Base-by-base conservation (phyloP, 805 yeast species). In the Debaryomyces maramus region DNA sequence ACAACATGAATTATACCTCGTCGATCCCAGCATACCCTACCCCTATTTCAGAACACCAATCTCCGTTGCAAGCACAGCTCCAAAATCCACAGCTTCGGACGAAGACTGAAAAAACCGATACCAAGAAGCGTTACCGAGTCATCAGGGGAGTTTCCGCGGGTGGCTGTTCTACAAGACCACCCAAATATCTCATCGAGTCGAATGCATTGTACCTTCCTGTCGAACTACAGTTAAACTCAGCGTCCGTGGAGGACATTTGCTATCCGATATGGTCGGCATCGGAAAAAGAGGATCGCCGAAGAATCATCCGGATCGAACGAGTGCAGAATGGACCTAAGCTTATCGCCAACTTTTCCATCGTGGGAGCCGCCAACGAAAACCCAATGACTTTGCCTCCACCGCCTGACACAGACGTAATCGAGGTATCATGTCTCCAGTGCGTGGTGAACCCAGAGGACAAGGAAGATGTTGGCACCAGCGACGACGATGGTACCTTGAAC, bases 121-220 rank as follows among this genome's bases (percentile, higher is more conserved):
- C 36, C n/a, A 40, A 41, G 14, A 50, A 52, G 19, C 44, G 63
- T 23, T 75, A 64, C 48, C 66, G 74, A 24, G 72, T 80, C 4
- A 66, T 78, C 6, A 63, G 85, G 45, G 85, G 85, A 10, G 61
- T 78, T 5, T 72, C 77, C 22, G 77, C 81, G 3, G 84, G 85
- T 15, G 83, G 84, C 0, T 63, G 77, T 23, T 63, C 71, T 10
- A 73, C 81, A 1, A 68, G 74, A 39, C 83, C 84, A 2, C 84
- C 84, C 17, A 73, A 69, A 45, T 56, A 61, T 20, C 46, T 64
- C 6, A 51, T 61, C 6, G 52, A 47, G 29, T 43, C 58, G 40
- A 51, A 55, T 41, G 48, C 65, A 19, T 47, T 58, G 29, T 68
- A 53, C 49, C 46, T 63, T 3, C 80, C 81, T n/a, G 81, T 77